Base-by-base conservation (phyloP, 805 yeast species). In the Pichia thaimueangensis region DNA sequence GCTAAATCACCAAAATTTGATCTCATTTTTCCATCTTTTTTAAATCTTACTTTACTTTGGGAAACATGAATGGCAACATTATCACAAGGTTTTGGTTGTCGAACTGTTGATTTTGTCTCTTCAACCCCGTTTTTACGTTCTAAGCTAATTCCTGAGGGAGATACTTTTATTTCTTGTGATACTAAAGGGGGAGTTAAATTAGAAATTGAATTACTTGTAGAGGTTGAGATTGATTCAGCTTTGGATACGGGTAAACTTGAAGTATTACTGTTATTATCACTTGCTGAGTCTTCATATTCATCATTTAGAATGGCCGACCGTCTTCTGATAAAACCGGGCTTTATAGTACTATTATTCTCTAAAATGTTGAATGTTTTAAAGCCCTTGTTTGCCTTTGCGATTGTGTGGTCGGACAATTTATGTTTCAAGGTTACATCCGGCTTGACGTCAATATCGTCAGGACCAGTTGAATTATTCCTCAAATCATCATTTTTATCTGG, bases 1-100 rank as follows among this genome's bases (percentile, higher is more conserved):
- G 66, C 66, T 17, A 76, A 66, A 55, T 80, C 86, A 5, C 71
- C 70, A 53, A 78, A 78, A 42, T 73, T 68, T 3, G 82, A 77
- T 23, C 73, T 59, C 47, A 66, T 67, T 31, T 62, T 35, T 5
- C 69, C 69, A 37, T 65, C 64, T 17, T 47, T 45, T 8, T 51
- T 51, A 45, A 50, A 52, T 29, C 64, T 21, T 28, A 48, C 39
- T 20, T 46, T 39, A 35, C 40, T 44, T 7, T 20, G 12, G 15
- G 15, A 31, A 9, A 43, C 33, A 30, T 46, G 39, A 16, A 28
- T 37, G 10, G 16, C 12, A 27, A 39, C 31, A 11, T 15, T n/a
- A n/a, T n/a, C n/a, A n/a, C n/a, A n/a, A n/a, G 15, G 28, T 30
- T 13, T 30, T 11, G 12, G 15, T 29, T 16, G 20, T 2, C 9